These are phyloP conservation scores for Phytopythium delawarense DNA, from an alignment of 352 stramenopile genomes.

Conservation along the genomic window DNA sequence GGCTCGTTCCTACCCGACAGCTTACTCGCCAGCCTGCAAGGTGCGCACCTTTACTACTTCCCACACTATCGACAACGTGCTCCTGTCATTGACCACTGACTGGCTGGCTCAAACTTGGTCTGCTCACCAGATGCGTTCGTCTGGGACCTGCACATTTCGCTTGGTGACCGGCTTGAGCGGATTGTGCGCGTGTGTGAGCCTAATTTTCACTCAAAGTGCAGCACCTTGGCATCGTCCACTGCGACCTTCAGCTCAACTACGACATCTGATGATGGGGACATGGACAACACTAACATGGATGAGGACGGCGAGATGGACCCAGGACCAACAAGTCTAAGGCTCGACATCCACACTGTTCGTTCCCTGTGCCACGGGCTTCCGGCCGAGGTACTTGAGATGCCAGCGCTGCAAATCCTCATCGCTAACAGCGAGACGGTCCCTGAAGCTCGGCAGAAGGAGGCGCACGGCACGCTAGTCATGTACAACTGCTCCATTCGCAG, in stretches of 20 bases:
- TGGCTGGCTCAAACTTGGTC: not conserved
- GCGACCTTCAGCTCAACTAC: not conserved
- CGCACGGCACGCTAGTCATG: not conserved
- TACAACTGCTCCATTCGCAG: not conserved
- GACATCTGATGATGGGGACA: not conserved
- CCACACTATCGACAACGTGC: not conserved
- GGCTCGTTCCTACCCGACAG: not conserved
- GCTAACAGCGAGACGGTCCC: not conserved
- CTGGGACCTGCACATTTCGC: not conserved
- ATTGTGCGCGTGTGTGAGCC: not conserved
- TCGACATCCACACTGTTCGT: not conserved
- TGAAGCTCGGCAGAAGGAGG: not conserved
- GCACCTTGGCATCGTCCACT: not conserved
- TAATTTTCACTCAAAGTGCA: not conserved
- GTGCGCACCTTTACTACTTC: not conserved
- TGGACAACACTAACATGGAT: not conserved
- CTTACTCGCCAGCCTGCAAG: not conserved
- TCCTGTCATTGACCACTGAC: not conserved
- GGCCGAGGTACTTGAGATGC: not conserved
- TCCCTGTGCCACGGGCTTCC: not conserved
- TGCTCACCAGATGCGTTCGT: not conserved
- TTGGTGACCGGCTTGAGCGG: not conserved
- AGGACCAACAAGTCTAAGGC: not conserved
- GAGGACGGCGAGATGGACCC: not conserved
- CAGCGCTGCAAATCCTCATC: not conserved